A percentile compares a stretch with the other conserved stretches of the same genome.
phyloP scores from a whole-genome alignment of 106 monocot genomes.

The Dioscorea alata region DNA sequence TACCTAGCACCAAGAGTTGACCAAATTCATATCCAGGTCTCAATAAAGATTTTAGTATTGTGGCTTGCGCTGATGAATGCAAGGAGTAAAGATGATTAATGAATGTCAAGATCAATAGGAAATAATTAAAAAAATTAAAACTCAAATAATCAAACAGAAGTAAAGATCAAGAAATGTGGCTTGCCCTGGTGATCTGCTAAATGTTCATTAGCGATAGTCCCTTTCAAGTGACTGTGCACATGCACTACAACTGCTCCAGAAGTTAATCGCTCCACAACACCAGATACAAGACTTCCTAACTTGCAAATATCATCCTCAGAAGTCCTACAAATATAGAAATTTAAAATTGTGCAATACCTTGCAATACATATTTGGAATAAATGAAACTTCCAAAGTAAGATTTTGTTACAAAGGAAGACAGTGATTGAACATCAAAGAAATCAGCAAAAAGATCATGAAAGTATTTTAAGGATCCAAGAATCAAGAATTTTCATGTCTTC shows the following conservation, averaged over 20 bases:
- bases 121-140: no score
- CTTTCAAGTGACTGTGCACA: conserved; percentile 40
- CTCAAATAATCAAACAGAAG: no score
- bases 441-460: no score
- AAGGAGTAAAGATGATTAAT: neutral
- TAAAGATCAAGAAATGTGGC: neutral
- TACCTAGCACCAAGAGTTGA: conserved; percentile 88
- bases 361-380: no score
- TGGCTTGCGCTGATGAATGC: conserved; percentile 53
- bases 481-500: no score
- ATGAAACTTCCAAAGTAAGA: no score
- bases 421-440: no score
- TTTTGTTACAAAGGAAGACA: no score
- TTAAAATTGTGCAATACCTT: no score
- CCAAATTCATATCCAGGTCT: conserved; percentile 83
- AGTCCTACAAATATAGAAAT: conserved; percentile 25
- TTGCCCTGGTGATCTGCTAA: conserved; percentile 65
- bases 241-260: conserved; percentile 52
- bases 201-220: conserved; percentile 68
- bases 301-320: conserved; percentile 13
- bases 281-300: conserved; percentile 72
- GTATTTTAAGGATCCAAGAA: no score
- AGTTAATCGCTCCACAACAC: conserved; percentile 65
- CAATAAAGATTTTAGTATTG: conserved; percentile 52
- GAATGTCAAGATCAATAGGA: neutral